Conservation (phyloP, 164 flowering plant species). For the Hamamelis virginiana region DNA sequence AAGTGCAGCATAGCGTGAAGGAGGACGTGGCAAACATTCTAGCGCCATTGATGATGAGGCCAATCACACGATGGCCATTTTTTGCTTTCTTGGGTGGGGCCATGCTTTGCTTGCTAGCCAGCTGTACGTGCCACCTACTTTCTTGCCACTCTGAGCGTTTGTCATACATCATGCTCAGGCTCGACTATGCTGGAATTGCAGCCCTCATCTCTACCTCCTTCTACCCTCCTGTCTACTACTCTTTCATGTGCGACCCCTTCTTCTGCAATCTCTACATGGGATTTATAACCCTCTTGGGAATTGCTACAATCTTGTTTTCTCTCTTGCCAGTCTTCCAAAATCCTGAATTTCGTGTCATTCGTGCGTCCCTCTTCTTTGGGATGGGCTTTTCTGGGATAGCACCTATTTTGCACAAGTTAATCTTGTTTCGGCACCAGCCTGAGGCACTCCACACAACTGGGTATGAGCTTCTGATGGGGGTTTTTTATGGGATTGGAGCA, state of each 20-base stretch:
- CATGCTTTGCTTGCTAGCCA: constrained; percentile 91
- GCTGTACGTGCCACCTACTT: constrained; percentile 94
- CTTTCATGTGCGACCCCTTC: constrained; percentile 95
- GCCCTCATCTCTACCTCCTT: constrained; percentile 92
- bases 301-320: constrained; percentile 65
- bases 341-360: constrained; percentile 67
- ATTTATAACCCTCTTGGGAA: constrained; percentile 76
- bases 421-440: constrained; percentile 66
- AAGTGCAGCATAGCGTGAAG: constrained; percentile 60
- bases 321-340: constrained; percentile 81
- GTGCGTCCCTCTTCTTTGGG: constrained; percentile 76
- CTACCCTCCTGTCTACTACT: constrained; percentile 93
- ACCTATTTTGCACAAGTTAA: constrained; percentile 83
- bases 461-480: constrained; percentile 85
- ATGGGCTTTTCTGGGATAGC: constrained; percentile 90
- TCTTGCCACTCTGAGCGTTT: constrained; percentile 83
- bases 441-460: constrained; percentile 87
- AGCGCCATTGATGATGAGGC: constrained; percentile 65
- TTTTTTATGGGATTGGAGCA: constrained; percentile 76
- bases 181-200: constrained; percentile 94
- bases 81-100: constrained; percentile 94
- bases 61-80: constrained; percentile 97
- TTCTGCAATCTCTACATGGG: constrained; percentile 86
- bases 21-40: constrained; percentile 72
- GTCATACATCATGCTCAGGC: constrained; percentile 88